These are phyloP conservation scores for Lupinus albus DNA, from an alignment of 306 rosid genomes.

Conservation along the genomic window DNA sequence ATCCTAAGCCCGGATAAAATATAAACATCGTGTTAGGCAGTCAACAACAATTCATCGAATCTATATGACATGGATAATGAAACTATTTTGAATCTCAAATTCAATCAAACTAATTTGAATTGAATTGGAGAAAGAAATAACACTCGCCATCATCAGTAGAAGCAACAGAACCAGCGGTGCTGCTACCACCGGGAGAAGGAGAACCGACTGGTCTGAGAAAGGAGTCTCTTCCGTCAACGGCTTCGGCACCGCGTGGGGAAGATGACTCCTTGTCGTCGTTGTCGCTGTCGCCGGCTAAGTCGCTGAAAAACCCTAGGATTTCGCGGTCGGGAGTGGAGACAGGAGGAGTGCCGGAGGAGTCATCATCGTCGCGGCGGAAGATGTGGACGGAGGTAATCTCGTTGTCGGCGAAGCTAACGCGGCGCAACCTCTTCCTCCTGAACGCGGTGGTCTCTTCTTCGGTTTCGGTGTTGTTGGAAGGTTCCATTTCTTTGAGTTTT, in stretches of 20 bases:
- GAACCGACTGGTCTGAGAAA: conserved; percentile 45
- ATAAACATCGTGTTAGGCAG: no score
- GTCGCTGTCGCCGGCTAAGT: conserved; percentile 62
- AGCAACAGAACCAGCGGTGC: conserved; percentile 35
- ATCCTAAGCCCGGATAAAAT: no score
- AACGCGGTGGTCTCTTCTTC: conserved; percentile 57
- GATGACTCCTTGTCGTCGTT: conserved; percentile 46
- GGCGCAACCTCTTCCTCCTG: conserved; percentile 68
- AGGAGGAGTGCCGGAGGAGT: conserved; percentile 58
- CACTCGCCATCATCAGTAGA: conserved; percentile 43
- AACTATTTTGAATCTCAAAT: no score
- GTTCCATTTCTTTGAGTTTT: conserved; percentile 44
- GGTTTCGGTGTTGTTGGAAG: conserved; percentile 57
- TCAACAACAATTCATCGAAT: no score
- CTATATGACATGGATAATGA: no score
- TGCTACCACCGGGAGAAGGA: conserved; percentile 52
- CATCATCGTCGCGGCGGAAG: conserved; percentile 76
- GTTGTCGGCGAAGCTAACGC: conserved; percentile 93
- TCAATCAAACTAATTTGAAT: not conserved
- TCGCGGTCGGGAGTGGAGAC: conserved; percentile 39
- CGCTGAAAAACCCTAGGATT: conserved; percentile 59
- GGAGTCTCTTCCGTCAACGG: conserved; percentile 34
- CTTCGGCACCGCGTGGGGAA: conserved; percentile 26
- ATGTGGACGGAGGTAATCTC: conserved; percentile 93
- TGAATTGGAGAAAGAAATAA: not conserved